A percentile compares a stretch with the other conserved stretches of the same genome.
These are phyloP conservation scores for Dinochytrium kinnereticum DNA, from an alignment of 371 early-diverging fungal genomes.

Conservation along the genomic window DNA sequence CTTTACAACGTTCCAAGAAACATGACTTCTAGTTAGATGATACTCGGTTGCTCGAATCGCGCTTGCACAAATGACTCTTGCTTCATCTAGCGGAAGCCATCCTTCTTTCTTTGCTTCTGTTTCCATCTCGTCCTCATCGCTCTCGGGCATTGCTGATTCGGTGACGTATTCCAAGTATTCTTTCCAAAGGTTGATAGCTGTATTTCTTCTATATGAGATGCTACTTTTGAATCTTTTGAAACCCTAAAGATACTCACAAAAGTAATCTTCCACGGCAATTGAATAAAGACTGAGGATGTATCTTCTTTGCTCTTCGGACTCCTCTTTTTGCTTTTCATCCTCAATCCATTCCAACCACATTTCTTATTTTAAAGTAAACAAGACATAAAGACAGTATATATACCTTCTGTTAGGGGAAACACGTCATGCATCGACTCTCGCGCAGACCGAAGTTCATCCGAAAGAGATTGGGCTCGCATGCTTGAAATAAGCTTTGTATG, in stretches of 20 bases:
- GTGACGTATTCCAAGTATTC: slow-evolving; percentile 55
- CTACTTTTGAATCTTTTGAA: too few species aligned
- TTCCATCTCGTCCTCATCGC: slow-evolving; percentile 41
- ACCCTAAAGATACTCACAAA: too few species aligned
- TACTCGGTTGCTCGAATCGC: slow-evolving; percentile 53
- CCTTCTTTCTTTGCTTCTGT: slow-evolving; percentile 25
- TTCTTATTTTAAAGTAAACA: slow-evolving; percentile 38
- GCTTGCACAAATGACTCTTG: slow-evolving; percentile 48
- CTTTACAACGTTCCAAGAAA: slow-evolving; percentile 60
- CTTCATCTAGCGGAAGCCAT: slow-evolving; percentile 43
- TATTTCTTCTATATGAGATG: too few species aligned
- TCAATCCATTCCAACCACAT: slow-evolving; percentile 74
- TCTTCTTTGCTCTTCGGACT: slow-evolving; percentile 45
- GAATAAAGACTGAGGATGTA: slow-evolving; percentile 54
- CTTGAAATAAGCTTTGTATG: slow-evolving; percentile 39
- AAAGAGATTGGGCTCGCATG: slow-evolving; percentile 17
- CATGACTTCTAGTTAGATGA: slow-evolving; percentile 63
- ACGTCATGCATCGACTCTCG: slow-evolving; percentile 61
- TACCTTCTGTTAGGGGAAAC: slow-evolving; percentile 68
- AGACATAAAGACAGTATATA: background rate
- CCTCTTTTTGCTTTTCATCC: slow-evolving; percentile 49
- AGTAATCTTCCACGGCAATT: slow-evolving; percentile 61
- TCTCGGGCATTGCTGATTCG: slow-evolving; percentile 36
- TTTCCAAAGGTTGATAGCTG: slow-evolving; percentile 66
- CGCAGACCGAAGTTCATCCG: slow-evolving; percentile 57